Conservation (phyloP, 176 grass and related monocot species). For the Triticum monococcum region DNA sequence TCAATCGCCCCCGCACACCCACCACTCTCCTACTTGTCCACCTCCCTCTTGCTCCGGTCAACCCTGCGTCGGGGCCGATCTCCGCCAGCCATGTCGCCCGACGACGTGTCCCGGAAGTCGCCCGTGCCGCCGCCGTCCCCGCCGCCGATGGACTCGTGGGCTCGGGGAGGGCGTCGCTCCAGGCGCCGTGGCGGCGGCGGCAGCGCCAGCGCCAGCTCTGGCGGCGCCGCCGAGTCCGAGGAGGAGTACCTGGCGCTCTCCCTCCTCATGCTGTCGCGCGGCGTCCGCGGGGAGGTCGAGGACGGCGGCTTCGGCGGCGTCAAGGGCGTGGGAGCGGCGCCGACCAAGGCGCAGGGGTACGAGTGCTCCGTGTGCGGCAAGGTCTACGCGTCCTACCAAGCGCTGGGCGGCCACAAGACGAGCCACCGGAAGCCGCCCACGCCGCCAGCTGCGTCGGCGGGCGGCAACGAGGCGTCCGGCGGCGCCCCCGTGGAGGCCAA, state of each 20-base stretch:
- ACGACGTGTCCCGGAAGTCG: conserved; percentile 30
- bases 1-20: conserved; percentile 25
- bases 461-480: not conserved
- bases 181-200: conserved; percentile 37
- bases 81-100: conserved; percentile 40
- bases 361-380: conserved; percentile 71
- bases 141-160: conserved; percentile 44
- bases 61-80: conserved; percentile 25
- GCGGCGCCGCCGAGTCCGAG: conserved; percentile 30
- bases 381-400: conserved; percentile 75
- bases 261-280: conserved; percentile 62
- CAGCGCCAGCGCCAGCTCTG: not conserved
- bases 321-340: not conserved
- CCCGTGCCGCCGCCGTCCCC: conserved; percentile 30
- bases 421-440: conserved; percentile 56
- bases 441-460: not conserved
- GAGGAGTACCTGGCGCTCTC: conserved; percentile 54
- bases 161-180: conserved; percentile 28
- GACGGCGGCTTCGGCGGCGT: not conserved
- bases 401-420: conserved; percentile 86
- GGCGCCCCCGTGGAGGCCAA: conserved; percentile 14
- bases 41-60: conserved; percentile 33
- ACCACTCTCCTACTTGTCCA: conserved; percentile 50
- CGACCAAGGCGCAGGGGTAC: conserved; percentile 26
- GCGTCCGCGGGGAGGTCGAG: conserved; percentile 32